Percentiles rank a stretch among this genome's conserved stretches.
These are phyloP conservation scores for Kwoniella europaea DNA, from an alignment of 768 basidiomycete species.

Conservation along the genomic window DNA sequence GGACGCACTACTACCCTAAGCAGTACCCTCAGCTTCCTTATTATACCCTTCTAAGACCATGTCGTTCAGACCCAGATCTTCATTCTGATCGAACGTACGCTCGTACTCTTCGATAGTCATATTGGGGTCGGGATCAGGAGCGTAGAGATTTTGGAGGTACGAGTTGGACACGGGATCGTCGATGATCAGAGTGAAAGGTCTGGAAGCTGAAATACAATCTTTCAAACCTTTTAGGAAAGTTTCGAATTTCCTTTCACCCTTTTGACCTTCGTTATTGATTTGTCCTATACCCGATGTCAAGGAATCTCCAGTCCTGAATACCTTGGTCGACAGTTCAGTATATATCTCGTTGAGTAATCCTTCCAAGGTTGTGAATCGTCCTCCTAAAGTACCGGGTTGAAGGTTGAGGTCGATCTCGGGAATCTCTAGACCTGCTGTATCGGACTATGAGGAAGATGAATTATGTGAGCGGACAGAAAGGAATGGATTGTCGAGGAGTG, in stretches of 20 bases:
- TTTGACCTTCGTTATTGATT: constrained; percentile 53
- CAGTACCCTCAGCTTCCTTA: constrained; percentile 38
- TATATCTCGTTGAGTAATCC: constrained; percentile 92
- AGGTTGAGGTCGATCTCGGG: constrained; percentile 94
- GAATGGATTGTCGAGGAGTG: neutral
- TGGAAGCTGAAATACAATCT: constrained; percentile 71
- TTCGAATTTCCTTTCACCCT: constrained; percentile 67
- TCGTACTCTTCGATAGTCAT: constrained; percentile 84
- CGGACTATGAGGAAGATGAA: constrained; percentile 66
- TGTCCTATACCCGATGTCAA: constrained; percentile 48
- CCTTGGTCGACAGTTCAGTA: constrained; percentile 89
- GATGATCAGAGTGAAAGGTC: constrained; percentile 86
- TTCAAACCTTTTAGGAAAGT: constrained; percentile 68
- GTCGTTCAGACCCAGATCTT: constrained; percentile 77
- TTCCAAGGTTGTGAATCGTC: constrained; percentile 95
- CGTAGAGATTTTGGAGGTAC: constrained; percentile 94
- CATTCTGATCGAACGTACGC: constrained; percentile 86
- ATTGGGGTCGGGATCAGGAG: constrained; percentile 94
- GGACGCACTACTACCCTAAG: neutral
- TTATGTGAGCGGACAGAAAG: too few species aligned
- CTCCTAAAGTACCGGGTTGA: constrained; percentile 90
- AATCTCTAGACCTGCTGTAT: constrained; percentile 84
- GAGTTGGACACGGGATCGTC: constrained; percentile 96
- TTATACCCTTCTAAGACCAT: constrained; percentile 58
- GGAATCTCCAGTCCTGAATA: constrained; percentile 68